These are phyloP conservation scores for Evansstolkia leycettana DNA, from an alignment of 495 filamentous ascomycete species.

Conservation along the genomic window DNA sequence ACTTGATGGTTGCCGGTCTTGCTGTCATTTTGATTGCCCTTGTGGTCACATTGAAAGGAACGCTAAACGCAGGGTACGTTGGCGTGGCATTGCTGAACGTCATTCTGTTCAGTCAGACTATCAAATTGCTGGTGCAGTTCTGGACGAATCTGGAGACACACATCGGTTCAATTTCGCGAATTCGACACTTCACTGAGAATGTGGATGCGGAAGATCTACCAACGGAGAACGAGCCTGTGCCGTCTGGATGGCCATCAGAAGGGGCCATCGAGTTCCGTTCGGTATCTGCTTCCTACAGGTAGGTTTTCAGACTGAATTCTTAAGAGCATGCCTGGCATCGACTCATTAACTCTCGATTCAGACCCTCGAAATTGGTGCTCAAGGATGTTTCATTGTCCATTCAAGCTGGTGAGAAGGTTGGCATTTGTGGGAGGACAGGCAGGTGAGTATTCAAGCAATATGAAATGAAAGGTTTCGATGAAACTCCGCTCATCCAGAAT, in stretches of 20 bases:
- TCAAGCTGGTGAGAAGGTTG: slow-evolving; percentile 43
- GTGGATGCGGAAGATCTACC: slow-evolving; percentile 36
- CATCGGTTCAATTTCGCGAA: slow-evolving; percentile 45
- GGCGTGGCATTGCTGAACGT: slow-evolving; percentile 49
- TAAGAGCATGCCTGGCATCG: too few species aligned
- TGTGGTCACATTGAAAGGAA: slow-evolving; percentile 29
- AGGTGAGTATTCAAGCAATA: slow-evolving; percentile 15
- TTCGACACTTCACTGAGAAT: slow-evolving; percentile 40
- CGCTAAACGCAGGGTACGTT: slow-evolving; percentile 34
- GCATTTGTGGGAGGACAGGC: slow-evolving; percentile 38
- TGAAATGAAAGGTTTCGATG: too few species aligned
- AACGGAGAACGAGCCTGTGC: slow-evolving; percentile 23
- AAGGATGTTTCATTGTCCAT: slow-evolving; percentile 38
- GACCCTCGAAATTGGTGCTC: slow-evolving; percentile 19
- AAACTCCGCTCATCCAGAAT: too few species aligned
- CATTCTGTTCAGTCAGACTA: slow-evolving; percentile 39
- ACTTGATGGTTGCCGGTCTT: slow-evolving; percentile 34
- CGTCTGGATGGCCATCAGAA: slow-evolving; percentile 35
- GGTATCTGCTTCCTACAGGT: slow-evolving; percentile 31
- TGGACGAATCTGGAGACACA: slow-evolving; percentile 48
- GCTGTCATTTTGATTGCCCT: slow-evolving; percentile 36
- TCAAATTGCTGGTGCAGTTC: slow-evolving; percentile 39
- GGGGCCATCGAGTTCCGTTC: slow-evolving; percentile 40
- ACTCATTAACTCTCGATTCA: too few species aligned
- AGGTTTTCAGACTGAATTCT: slow-evolving; percentile 5